A percentile compares a stretch with the other conserved stretches of the same genome.
Conservation (phyloP, 78 protist species). For the Trichosphaerium sp. region DNA sequence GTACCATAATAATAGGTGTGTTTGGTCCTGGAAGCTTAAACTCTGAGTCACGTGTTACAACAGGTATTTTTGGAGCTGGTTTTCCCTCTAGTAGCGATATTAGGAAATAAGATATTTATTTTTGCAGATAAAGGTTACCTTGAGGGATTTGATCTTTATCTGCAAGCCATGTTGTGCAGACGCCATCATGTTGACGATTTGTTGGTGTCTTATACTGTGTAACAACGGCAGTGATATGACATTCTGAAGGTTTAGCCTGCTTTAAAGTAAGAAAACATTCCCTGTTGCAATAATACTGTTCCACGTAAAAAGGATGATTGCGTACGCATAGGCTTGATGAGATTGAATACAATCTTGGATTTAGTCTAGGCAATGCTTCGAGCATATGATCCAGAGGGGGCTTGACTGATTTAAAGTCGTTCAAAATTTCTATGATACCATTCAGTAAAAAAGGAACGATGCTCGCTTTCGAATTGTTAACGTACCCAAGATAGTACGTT, state of each 20-base stretch:
- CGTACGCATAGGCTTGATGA: conserved; percentile 53
- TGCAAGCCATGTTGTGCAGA: conserved; percentile 59
- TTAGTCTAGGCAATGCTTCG: conserved; percentile 71
- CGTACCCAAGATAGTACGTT: not conserved
- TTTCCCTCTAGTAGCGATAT: not conserved
- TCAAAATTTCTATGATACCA: conserved; percentile 22
- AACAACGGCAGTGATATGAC: conserved; percentile 61
- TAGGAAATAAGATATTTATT: no score
- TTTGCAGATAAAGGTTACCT: no score
- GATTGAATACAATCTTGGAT: conserved; percentile 82
- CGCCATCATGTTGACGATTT: conserved; percentile 48
- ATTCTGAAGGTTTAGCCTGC: conserved; percentile 5
- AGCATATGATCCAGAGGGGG: conserved; percentile 57
- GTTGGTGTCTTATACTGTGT: conserved; percentile 31
- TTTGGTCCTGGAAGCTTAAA: conserved; percentile 60
- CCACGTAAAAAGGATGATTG: not conserved
- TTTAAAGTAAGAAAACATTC: no score
- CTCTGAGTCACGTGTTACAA: conserved; percentile 50
- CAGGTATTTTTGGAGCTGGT: conserved; percentile 11
- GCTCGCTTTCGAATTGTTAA: no score
- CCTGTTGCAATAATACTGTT: not conserved
- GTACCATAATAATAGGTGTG: not conserved
- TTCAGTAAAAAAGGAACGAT: no score
- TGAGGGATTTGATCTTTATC: no score
- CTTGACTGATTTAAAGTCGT: conserved; percentile 15